Conservation (phyloP, 1,284 basidiomycete genomes). For the Apiotrichum porosum region DNA sequence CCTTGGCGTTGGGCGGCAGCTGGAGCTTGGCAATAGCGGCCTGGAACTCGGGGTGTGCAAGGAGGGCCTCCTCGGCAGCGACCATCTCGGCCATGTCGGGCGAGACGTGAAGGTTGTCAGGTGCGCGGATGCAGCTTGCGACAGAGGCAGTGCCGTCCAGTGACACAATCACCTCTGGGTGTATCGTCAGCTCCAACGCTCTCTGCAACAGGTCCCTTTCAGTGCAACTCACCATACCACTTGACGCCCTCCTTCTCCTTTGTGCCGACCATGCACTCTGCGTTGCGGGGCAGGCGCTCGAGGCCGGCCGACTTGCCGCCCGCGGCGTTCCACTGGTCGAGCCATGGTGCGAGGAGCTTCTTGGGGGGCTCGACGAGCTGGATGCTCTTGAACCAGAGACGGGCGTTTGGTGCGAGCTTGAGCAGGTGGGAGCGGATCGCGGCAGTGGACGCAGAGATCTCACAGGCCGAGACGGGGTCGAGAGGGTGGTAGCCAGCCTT, state of each 20-base stretch:
- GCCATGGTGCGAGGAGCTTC: constrained; percentile 26
- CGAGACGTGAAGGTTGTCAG: constrained; percentile 20
- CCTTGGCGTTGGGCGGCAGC: constrained; percentile 23
- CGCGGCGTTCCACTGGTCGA: constrained; percentile 16
- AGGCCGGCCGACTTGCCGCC: constrained; percentile 2
- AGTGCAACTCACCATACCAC: constrained; percentile 18
- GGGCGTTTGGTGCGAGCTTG: not conserved
- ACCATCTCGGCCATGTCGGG: constrained; percentile 33
- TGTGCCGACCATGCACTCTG: constrained; percentile 20
- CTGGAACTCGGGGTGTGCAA: constrained; percentile 27
- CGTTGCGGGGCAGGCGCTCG: constrained; percentile 10
- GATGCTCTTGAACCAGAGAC: constrained; percentile 35
- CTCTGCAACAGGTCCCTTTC: no score
- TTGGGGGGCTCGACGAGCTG: constrained; percentile 33
- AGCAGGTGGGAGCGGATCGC: constrained; percentile 8
- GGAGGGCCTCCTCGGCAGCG: constrained; percentile 26
- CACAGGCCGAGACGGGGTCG: constrained; percentile 44
- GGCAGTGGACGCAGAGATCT: constrained; percentile 32
- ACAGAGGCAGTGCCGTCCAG: constrained; percentile 12
- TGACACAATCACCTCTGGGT: constrained; percentile 9
- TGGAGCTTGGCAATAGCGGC: constrained; percentile 23
- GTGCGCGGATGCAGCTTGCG: constrained; percentile 1
- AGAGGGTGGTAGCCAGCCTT: constrained; percentile 40
- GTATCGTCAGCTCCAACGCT: not conserved
- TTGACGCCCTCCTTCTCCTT: constrained; percentile 7